Evolutionary conservation across 352 stramenopile species (phyloP), one percentile per base, ranked within the genome.

Genomic region (Globisporangium yorkense): DNA sequence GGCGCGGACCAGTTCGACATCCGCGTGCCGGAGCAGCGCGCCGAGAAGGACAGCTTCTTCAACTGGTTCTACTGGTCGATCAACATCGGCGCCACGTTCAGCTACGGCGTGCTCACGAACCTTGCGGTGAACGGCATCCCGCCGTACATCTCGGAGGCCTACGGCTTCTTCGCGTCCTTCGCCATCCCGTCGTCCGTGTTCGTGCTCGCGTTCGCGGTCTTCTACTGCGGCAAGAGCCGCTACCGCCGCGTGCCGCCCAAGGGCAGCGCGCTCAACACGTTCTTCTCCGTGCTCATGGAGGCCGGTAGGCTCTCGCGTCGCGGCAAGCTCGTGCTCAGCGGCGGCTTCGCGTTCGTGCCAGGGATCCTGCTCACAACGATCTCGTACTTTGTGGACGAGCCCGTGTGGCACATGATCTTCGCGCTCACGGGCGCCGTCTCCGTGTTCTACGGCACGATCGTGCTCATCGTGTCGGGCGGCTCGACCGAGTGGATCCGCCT

Each of bases 61-160:
- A 96, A 96, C 61, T 96, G 82, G 81, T 97, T 97, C 69, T 97
- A 97, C 71, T 96, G 87, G 87, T 73, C 84, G 15, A 96, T 97
- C 68, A 97, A 97, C 63, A 74, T 96, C 27, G 91, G 91, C 39
- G 87, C 91, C 8, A 89, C 90, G 39, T 83, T 97, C 56, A 96
- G 88, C 72, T 97, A 94, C 67, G 91, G 79, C 1, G 71, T 97
- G 51, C 74, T 97, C 29, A 92, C 87, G 6, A 97, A 97, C 59
- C 62, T 97, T 35, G 90, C 88, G 0, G 87, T 97, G 18, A 96
- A 97, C 57, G 90, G 90, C 8, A 48, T 97, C 5, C 75, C 86
- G 33, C 84, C 84, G 10, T 89, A 94, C 51, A 85, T 96, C 40
- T 79, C 84, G 10, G 63, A 79, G 8, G 60, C 77, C 16, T 97